A percentile compares a stretch with the other conserved stretches of the same genome.
These are phyloP conservation scores for Colletotrichum destructivum DNA, from an alignment of 2,329 filamentous ascomycete species.

Conservation along the genomic window DNA sequence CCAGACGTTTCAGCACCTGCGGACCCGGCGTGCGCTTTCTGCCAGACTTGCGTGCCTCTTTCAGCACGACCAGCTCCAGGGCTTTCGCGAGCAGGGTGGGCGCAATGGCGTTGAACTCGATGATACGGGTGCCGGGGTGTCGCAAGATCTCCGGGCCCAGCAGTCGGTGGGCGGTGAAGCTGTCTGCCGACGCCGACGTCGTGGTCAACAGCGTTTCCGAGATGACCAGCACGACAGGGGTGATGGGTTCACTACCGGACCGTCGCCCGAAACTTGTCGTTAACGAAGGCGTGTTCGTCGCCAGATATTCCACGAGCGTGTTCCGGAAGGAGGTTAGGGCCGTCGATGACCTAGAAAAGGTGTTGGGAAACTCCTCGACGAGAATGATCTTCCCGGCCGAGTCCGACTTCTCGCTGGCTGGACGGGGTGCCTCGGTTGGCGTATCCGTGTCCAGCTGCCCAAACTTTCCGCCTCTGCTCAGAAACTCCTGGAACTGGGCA, in stretches of 20 bases:
- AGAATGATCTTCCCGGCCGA: constrained; percentile 73
- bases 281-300: constrained; percentile 73
- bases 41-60: constrained; percentile 86
- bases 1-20: constrained; percentile 82
- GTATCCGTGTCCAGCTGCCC: constrained; percentile 72
- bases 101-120: constrained; percentile 95
- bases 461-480: constrained; percentile 86
- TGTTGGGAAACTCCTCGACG: constrained; percentile 87
- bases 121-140: constrained; percentile 82
- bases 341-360: constrained; percentile 76
- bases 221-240: constrained; percentile 89
- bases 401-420: constrained; percentile 40
- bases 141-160: constrained; percentile 88
- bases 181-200: constrained; percentile 87
- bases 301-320: constrained; percentile 82
- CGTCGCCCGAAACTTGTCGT: constrained; percentile 60
- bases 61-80: constrained; percentile 84
- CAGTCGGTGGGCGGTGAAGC: constrained; percentile 91
- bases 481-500: constrained; percentile 91
- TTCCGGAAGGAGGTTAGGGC: constrained; percentile 80
- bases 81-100: constrained; percentile 89
- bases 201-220: constrained; percentile 92
- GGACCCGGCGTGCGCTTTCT: constrained; percentile 83
- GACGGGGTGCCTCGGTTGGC: constrained; percentile 33
- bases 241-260: constrained; percentile 62